Evolutionary conservation across 2,329 filamentous ascomycete genomes (phyloP), one percentile per base, ranked within the genome.

Genomic region (Pseudogymnoascus sp.): DNA sequence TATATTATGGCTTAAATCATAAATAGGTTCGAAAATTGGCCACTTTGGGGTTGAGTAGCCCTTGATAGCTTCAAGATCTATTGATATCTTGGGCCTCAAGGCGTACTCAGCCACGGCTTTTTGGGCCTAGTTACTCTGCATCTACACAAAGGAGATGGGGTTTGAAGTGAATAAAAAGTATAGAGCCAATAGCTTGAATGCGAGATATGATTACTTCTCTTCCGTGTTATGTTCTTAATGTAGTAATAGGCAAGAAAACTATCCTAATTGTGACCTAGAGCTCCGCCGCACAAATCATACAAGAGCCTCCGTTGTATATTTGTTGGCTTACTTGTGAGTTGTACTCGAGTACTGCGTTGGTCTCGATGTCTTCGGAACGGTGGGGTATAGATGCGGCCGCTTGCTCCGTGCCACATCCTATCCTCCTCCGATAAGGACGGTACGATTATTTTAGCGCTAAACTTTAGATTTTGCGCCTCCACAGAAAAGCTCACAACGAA

Each of bases 401-500:
- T 55, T 55, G 28, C n/a, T 55, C 49, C 49, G 49, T 33, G 49
- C 49, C 49, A 55, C 28, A 22, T 33, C 30, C 16, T 33, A 33
- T 28, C 49, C 28, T 33, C 45, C 49, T 55, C 49, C 49, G 49
- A 55, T 55, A 55, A 55, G 35, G 58, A 41, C 58, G 58, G 38
- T 60, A 60, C 33, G 58, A 60, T 60, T 39, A 60, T 60, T 60
- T 60, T 60, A 60, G 58, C 58, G 58, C 58, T 60, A 60, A 60
- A 60, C 58, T 60, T 41, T 39, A 60, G 58, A 60, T 60, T 60
- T 60, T 60, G 58, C 58, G 58, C 58, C 58, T 60, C 58, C 58
- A 60, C 58, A 60, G 38, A 60, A 39, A 39, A 38, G 38, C 58
- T 60, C 58, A 41, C 58, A 41, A 41, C 58, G 58, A 60, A 60